A percentile compares a stretch with the other conserved stretches of the same genome.
Conservation (phyloP, 352 stramenopile genomes). For the Nothophytophthora sp. region DNA sequence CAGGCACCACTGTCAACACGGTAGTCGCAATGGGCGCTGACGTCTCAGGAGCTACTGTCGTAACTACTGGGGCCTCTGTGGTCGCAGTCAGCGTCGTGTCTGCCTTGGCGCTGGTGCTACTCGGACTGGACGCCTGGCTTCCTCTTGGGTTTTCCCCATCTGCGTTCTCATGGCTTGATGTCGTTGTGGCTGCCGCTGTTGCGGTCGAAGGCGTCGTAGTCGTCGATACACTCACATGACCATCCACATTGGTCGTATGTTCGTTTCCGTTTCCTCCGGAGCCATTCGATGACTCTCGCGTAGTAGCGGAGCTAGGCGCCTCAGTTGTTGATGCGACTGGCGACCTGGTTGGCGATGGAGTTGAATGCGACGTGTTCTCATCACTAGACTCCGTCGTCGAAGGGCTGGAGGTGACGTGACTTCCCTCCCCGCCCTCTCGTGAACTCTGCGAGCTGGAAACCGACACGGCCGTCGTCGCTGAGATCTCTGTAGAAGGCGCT, state of each 20-base stretch:
- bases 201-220: too few relatives aligned
- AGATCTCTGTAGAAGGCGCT: neutral
- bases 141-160: too few relatives aligned
- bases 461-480: neutral
- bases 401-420: neutral
- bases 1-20: neutral
- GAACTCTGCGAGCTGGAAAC: neutral
- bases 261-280: too few relatives aligned
- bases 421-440: neutral
- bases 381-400: too few relatives aligned
- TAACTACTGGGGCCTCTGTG: neutral
- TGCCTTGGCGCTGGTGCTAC: too few relatives aligned
- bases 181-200: neutral
- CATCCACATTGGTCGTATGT: neutral
- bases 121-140: too few relatives aligned
- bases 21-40: neutral
- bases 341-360: too few relatives aligned
- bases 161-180: conserved; percentile 1
- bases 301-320: too few relatives aligned
- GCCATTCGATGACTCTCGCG: too few relatives aligned
- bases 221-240: too few relatives aligned
- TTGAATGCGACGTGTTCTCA: too few relatives aligned
- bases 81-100: neutral
- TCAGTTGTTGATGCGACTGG: too few relatives aligned
- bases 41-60: neutral